phyloP scores from a whole-genome alignment of 2,329 filamentous ascomycete genomes.

The Peltaster fructicola region DNA sequence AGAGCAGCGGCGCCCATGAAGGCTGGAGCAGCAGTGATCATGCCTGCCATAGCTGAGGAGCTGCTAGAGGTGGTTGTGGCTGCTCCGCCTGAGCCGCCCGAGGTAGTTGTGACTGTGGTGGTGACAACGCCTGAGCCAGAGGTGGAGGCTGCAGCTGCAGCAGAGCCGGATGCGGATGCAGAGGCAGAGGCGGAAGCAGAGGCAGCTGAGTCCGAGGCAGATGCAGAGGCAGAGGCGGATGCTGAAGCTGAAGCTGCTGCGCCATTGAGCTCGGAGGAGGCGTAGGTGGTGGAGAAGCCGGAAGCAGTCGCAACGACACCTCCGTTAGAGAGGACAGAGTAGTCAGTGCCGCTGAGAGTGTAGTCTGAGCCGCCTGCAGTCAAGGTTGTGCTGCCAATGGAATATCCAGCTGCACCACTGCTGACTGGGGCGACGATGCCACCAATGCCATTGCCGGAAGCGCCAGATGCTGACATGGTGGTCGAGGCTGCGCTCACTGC shows the following conservation, averaged over 20 bases:
- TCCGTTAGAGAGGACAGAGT: conserved; percentile 11
- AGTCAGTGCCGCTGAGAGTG: conserved; percentile 3
- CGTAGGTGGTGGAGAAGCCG: conserved; percentile 8
- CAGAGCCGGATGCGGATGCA: conserved; percentile 4
- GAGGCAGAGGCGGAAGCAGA: conserved; percentile 6
- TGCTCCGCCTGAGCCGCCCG: conserved; percentile 4
- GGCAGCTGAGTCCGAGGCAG: conserved; percentile 4
- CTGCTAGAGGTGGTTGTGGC: conserved; percentile 4
- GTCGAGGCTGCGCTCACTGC: not conserved
- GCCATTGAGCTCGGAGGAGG: conserved; percentile 7
- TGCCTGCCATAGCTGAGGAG: conserved; percentile 2
- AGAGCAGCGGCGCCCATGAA: conserved; percentile 18
- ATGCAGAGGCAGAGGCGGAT: conserved; percentile 2
- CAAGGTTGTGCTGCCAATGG: conserved; percentile 7
- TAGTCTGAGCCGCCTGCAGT: conserved; percentile 5
- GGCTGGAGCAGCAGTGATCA: conserved; percentile 17
- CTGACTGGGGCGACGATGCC: conserved; percentile 4
- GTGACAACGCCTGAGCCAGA: conserved; percentile 4
- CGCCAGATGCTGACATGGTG: too few species aligned
- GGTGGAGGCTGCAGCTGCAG: conserved; percentile 1
- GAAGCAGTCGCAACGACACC: conserved; percentile 8
- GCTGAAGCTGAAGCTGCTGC: conserved; percentile 4
- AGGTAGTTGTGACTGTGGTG: conserved; percentile 4
- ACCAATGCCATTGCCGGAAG: conserved; percentile 3
- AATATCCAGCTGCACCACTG: conserved; percentile 5